Conservation (phyloP, 805 yeast genomes). For the Ogataea allantospora region DNA sequence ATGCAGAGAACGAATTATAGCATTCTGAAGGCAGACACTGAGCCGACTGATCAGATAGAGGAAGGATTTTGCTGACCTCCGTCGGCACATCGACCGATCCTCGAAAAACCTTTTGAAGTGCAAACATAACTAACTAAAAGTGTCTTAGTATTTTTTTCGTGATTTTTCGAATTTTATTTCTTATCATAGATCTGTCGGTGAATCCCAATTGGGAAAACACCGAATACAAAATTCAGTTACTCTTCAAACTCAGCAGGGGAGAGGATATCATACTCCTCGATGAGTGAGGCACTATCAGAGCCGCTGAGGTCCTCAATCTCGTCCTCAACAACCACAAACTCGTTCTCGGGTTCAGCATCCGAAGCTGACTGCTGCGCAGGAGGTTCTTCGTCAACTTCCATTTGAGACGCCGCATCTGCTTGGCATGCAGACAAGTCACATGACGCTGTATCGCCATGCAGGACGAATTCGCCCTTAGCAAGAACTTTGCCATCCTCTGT, state of each 20-base stretch:
- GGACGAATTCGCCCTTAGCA: neutral
- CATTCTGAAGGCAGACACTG: slow-evolving; percentile 55
- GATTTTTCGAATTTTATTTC: too few species aligned
- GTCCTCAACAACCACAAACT: slow-evolving; percentile 4
- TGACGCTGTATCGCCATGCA: neutral
- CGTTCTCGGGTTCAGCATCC: neutral
- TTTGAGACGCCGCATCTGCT: neutral
- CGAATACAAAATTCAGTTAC: neutral
- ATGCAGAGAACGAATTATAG: slow-evolving; percentile 26
- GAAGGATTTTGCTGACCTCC: slow-evolving; percentile 38
- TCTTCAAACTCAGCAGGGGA: slow-evolving; percentile 24
- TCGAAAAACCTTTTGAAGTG: slow-evolving; percentile 16
- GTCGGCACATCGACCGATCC: slow-evolving; percentile 18
- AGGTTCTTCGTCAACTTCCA: slow-evolving; percentile 2
- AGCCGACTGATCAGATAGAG: slow-evolving; percentile 48
- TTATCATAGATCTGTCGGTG: neutral
- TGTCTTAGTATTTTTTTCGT: too few species aligned
- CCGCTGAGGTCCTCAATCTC: slow-evolving; percentile 1
- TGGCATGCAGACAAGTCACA: neutral
- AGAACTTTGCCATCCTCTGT: neutral
- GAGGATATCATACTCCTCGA: slow-evolving; percentile 20
- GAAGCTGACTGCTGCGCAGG: neutral
- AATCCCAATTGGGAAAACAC: slow-evolving; percentile 4
- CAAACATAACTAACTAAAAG: slow-evolving; percentile 18
- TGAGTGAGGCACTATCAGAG: neutral